Evolutionary conservation across 345 rosid species (phyloP), one percentile per base, ranked within the genome.

Genomic region (Pistacia vera): DNA sequence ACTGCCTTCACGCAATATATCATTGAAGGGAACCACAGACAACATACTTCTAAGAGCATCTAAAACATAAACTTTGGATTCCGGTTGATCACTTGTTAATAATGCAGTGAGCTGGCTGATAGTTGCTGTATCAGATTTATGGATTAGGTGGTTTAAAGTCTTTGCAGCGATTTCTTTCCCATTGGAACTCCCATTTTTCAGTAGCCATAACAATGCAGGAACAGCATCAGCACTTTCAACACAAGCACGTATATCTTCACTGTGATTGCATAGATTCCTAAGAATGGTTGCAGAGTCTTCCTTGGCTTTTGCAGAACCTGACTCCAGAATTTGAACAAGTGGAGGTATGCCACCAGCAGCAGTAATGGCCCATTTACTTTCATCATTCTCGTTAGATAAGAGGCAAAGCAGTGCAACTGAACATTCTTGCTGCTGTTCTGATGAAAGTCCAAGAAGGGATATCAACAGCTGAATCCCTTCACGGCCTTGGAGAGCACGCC

Each of bases 281-380:
- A 94, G 96, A 85, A 97, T 97, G 61, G 90, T 84, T 65, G 99
- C 99, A 55, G 99, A 94, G 82, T 97, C 98, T 87, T 97, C 99
- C 88, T 92, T 94, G 72, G 99, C 98, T 89, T 94, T 97, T 68
- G 89, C 96, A 58, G 98, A 97, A 9, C 99, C 99, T 52, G 92
- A 90, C 89, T 97, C 99, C 62, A 97, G 86, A 87, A 97, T 97
- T 80, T 91, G 99, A 78, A 97, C 99, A 66, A 97, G 97, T 10
- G 99, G 99, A 82, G 99, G 99, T 83, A 97, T 97, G 70, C 99
- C 99, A 88, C 98, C 99, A 80, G 99, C 99, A 77, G 99, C 99
- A 63, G 99, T 97, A 82, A 97, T 94, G 56, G 99, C 99, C 99
- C 99, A 97, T 84, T 97, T 97, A 81, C 99, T 97, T 80, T 97